phyloP scores from a whole-genome alignment of 495 filamentous ascomycete genomes.

The Lasiosphaeris hirsuta region DNA sequence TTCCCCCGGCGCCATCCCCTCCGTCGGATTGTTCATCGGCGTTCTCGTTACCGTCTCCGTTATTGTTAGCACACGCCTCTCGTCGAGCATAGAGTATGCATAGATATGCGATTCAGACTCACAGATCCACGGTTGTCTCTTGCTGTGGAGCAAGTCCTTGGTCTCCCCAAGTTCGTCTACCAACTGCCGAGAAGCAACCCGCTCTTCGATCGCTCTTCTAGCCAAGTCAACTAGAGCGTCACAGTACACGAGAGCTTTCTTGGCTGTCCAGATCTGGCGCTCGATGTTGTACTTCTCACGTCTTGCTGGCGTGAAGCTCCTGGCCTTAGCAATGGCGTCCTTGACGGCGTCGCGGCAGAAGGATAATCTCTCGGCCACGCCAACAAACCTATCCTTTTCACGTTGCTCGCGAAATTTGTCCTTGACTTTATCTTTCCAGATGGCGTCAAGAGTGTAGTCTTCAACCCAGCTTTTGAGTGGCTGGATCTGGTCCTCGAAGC shows the following conservation, averaged over 20 bases:
- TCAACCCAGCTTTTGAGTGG: constrained; percentile 18
- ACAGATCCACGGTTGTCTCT: constrained; percentile 21
- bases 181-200: constrained; percentile 14
- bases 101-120: neutral
- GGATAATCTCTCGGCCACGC: neutral
- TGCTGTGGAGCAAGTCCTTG: constrained; percentile 9
- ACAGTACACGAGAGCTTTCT: constrained; percentile 18
- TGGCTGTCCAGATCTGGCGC: constrained; percentile 16
- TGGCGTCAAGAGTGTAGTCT: constrained; percentile 16
- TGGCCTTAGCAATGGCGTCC: constrained; percentile 9
- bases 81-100: neutral
- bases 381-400: constrained; percentile 2
- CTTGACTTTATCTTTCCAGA: constrained; percentile 24
- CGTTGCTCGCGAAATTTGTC: constrained; percentile 8
- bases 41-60: neutral
- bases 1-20: no score
- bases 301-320: neutral
- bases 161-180: constrained; percentile 21
- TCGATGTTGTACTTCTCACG: constrained; percentile 8
- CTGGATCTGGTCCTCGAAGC: constrained; percentile 15
- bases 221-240: constrained; percentile 18
- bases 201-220: constrained; percentile 9
- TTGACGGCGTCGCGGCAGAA: neutral
- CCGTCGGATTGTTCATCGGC: no score
- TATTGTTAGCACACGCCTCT: no score